Base-by-base conservation (phyloP, 2,329 filamentous ascomycete species). In the Sordariomycetes sp. region DNA sequence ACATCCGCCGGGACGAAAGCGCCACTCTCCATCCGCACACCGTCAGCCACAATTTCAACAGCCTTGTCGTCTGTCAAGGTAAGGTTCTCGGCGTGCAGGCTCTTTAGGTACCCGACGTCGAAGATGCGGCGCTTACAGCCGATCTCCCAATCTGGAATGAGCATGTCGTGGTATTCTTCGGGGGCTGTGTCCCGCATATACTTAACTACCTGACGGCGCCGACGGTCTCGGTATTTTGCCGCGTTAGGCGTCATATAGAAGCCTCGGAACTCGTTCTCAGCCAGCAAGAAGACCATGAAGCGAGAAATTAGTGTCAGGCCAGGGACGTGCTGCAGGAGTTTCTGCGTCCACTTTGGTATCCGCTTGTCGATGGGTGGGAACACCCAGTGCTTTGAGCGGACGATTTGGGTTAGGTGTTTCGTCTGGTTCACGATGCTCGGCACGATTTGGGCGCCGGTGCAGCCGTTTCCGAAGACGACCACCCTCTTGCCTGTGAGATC, bases 111-210 rank as follows among this genome's bases (percentile, higher is more conserved):
- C 1, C 71, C 72, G 2, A 75, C 72, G 59, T 85, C 81, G 56
- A 78, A 78, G 57, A 86, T 77, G 15, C 81, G 74, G n/a, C 84
- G 70, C 68, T 85, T 86, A 68, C 82, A 86, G 1, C 82, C 81
- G 15, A 85, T 67, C 52, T 76, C 73, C 58, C 83, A 86, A 54
- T 85, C 75, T 0, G 84, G 84, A 0, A 81, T 80, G 39, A 86
- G 65, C 7, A 83, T 72, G 34, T 82, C 76, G 60, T 81, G 78
- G 59, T 85, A 86, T 65, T 82, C 78, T 54, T 76, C 69, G 0
- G 84, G 84, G 0, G 78, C 78, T 1, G 66, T 70, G 4, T 65
- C 63, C 58, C 72, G 62, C 72, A 74, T 64, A 62, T 67, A 73
- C 12, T n/a, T 66, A 59, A 78, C 75, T 1, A 73, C 66, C 12